Conservation (phyloP, 176 grass and related monocot species). For the Melocanna baccifera region DNA sequence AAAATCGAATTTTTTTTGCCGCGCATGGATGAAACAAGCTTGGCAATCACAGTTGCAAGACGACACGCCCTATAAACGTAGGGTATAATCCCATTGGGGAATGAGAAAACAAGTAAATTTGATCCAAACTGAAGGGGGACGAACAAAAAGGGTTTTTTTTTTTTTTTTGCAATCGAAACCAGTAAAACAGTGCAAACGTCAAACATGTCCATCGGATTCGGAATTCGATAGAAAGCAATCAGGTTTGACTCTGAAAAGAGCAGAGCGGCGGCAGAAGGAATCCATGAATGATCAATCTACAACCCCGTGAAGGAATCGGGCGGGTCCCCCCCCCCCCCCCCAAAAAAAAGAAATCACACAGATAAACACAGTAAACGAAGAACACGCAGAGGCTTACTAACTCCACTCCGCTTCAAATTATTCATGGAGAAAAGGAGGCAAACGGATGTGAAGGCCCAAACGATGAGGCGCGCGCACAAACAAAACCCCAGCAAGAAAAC, state of each 20-base stretch:
- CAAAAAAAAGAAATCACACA: background rate
- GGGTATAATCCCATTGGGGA: too few relatives aligned
- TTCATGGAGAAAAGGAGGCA: background rate
- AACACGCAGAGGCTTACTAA: background rate
- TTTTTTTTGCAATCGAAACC: background rate
- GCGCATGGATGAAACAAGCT: background rate
- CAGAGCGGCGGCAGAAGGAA: background rate
- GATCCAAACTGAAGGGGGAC: background rate
- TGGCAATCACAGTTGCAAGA: background rate
- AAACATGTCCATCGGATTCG: background rate
- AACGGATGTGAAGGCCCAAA: too few relatives aligned
- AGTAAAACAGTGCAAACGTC: background rate
- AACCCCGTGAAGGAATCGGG: background rate
- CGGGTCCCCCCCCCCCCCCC: too few relatives aligned
- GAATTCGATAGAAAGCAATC: background rate
- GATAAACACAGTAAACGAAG: background rate
- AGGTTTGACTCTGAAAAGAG: background rate
- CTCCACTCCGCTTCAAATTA: background rate
- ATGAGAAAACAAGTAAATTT: background rate
- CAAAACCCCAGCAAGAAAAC: background rate
- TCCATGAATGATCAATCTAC: background rate
- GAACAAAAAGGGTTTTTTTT: background rate
- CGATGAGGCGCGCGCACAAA: background rate
- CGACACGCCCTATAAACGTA: background rate
- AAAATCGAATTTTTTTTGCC: background rate